Conservation (phyloP, 768 basidiomycete species). For the Scleroderma bovista region DNA sequence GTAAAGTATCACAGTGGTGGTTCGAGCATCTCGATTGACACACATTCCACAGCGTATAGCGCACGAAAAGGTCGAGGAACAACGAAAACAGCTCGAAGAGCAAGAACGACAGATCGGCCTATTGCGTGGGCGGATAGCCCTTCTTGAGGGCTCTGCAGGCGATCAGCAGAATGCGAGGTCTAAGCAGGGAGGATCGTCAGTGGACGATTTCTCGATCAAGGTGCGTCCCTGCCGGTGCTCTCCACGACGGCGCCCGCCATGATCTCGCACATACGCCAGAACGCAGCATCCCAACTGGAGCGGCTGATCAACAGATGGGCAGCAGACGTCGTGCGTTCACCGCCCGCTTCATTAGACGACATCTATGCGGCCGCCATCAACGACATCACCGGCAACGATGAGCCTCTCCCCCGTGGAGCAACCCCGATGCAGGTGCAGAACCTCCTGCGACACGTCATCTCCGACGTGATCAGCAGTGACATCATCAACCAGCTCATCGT, state of each 20-base stretch:
- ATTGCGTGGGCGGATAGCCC: constrained; percentile 62
- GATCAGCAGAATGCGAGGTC: constrained; percentile 25
- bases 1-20: constrained; percentile 36
- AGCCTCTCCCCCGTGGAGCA: constrained; percentile 37
- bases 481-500: constrained; percentile 83
- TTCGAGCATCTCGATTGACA: neutral
- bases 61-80: constrained; percentile 84
- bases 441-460: constrained; percentile 74
- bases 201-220: constrained; percentile 88
- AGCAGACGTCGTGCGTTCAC: constrained; percentile 59
- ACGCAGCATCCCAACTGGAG: constrained; percentile 76
- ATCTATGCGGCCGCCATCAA: constrained; percentile 54
- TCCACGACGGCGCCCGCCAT: neutral
- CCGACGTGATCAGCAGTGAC: constrained; percentile 68
- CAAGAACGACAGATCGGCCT: constrained; percentile 79
- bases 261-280: constrained; percentile 36
- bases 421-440: constrained; percentile 73
- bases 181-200: constrained; percentile 51
- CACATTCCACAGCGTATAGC: constrained; percentile 58
- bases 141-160: constrained; percentile 60
- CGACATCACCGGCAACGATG: constrained; percentile 52
- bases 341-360: constrained; percentile 46
- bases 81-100: constrained; percentile 71
- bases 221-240: constrained; percentile 32
- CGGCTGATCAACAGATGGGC: constrained; percentile 86